Evolutionary conservation across 2,329 filamentous ascomycete species (phyloP), one percentile per base, ranked within the genome.

Genomic region (Hypomyces perniciosus): DNA sequence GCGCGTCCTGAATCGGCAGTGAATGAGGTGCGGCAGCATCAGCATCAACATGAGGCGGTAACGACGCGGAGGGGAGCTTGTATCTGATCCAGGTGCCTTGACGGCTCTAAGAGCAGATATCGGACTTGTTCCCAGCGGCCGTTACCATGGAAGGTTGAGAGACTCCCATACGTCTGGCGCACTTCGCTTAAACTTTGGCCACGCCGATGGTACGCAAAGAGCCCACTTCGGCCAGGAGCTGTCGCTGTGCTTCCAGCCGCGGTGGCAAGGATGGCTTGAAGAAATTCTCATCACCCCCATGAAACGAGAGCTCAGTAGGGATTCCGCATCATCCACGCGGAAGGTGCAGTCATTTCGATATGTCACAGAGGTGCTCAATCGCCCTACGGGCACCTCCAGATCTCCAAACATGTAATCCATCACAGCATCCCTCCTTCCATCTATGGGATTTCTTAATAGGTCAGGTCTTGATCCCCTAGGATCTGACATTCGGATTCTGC

Each of bases 331-430:
- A 61, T 95, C 92, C 37, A 97, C 83, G 42, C 87, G 84, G 67
- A 99, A 96, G 61, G 86, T 90, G 72, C 89, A 95, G 62, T 93
- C 90, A 52, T 83, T 88, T 56, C 93, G 85, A 69, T 95, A 96
- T 8, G 84, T 83, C 30, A 96, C 88, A 35, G 85, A 82, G 46
- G 92, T 85, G 51, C 84, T 86, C 60, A 99, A 81, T 5, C 87
- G 84, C 28, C 93, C 93, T 29, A 90, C 86, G 8, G 91, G 90
- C 30, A 92, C 89, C 52, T 95, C 88, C 13, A 93, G 84, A 48
- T 90, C 83, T 13, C 87, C 87, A 70, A 97, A 92, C 56, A 81
- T 77, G 68, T 90, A 92, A 50, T 85, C 83, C 20, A 87, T 88
- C 30, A 86, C 84, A 7, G 68, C 61, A 31, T 71, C 68, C 30